Evolutionary conservation across 2,329 filamentous ascomycete genomes (phyloP).

Genomic region (Lasiodiplodia citricola): DNA sequence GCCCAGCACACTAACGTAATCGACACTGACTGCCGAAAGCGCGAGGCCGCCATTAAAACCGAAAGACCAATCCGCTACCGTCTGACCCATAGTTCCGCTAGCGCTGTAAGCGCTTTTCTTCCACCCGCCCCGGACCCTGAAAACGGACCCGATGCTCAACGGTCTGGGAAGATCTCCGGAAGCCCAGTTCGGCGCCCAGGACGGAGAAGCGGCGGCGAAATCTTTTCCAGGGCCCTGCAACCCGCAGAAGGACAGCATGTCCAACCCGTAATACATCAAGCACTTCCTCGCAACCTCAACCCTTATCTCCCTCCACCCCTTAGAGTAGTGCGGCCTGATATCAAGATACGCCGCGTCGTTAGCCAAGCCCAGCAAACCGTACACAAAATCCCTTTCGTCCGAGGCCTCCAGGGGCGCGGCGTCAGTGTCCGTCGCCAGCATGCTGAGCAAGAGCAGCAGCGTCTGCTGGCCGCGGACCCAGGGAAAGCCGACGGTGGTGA

Average conservation of each 20-base stretch:
- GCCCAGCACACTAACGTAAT: neutral
- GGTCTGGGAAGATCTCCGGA: neutral
- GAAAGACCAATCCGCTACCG: neutral
- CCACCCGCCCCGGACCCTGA: neutral
- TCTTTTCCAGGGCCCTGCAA: too few relatives aligned
- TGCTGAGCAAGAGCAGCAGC: neutral
- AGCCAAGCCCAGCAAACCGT: neutral
- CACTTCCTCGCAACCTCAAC: neutral
- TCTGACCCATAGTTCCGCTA: neutral
- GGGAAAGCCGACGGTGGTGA: neutral
- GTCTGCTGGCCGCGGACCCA: neutral
- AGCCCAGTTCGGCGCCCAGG: conserved; percentile 14
- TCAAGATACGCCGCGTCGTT: neutral
- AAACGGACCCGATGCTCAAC: neutral
- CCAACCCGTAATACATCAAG: neutral
- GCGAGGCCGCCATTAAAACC: neutral
- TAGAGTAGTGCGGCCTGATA: neutral
- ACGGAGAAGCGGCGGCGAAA: neutral
- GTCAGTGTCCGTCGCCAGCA: neutral
- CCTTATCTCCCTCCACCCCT: neutral
- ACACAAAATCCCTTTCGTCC: conserved; percentile 1
- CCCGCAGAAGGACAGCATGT: neutral
- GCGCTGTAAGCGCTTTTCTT: neutral
- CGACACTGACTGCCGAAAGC: neutral
- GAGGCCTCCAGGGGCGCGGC: neutral